These are phyloP conservation scores for Psophocarpus tetragonolobus DNA, from an alignment of 306 rosid genomes.

Conservation along the genomic window DNA sequence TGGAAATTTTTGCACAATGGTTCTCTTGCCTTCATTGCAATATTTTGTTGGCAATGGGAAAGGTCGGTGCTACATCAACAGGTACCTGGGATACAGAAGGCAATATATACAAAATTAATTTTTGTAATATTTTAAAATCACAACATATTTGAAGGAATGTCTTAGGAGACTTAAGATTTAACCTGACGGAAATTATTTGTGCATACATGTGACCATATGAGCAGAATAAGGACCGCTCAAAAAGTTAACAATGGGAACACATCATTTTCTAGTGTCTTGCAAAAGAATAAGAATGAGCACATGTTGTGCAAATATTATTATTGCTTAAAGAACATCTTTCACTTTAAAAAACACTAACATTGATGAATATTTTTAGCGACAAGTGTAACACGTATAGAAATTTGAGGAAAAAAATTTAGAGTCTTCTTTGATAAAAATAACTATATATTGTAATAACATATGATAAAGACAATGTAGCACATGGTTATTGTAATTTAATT, in stretches of 20 bases:
- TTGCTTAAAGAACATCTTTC: not conserved
- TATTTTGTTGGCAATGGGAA: slow-evolving; percentile 68
- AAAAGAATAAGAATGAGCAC: not conserved
- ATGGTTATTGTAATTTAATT: not conserved
- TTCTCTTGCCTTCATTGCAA: slow-evolving; percentile 36
- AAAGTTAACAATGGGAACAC: not conserved
- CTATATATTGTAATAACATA: not conserved
- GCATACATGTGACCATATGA: not conserved
- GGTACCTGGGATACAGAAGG: slow-evolving; percentile 60
- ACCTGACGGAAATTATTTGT: not conserved
- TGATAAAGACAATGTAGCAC: not conserved
- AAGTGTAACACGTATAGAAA: not conserved
- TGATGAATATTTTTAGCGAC: not conserved
- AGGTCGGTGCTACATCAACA: slow-evolving; percentile 77
- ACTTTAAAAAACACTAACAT: not conserved
- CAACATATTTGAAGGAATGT: not conserved
- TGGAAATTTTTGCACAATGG: slow-evolving; percentile 4
- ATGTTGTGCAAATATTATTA: not conserved
- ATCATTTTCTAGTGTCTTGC: not conserved
- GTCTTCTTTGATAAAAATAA: not conserved
- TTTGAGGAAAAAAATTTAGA: not conserved
- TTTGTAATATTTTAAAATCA: not conserved
- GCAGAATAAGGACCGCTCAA: not conserved
- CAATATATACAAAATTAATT: slow-evolving; percentile 16
- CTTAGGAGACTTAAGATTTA: not conserved